These are phyloP conservation scores for Sporormia fimetaria DNA, from an alignment of 495 filamentous ascomycete genomes.

Conservation along the genomic window DNA sequence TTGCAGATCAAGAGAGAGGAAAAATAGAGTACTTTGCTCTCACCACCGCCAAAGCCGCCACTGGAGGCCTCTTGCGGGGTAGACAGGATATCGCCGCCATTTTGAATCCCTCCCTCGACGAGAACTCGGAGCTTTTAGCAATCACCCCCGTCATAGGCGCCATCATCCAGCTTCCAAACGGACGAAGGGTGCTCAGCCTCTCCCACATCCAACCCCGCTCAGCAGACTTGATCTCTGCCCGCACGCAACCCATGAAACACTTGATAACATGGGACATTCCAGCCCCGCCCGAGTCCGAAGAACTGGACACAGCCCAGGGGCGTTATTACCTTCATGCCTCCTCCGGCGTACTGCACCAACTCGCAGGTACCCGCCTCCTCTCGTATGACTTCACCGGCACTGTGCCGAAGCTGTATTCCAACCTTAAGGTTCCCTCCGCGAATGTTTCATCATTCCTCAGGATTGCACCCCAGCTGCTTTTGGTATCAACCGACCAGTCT, in stretches of 20 bases:
- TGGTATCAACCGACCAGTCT: slow-evolving; percentile 20
- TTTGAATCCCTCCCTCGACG: slow-evolving; percentile 19
- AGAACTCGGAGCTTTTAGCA: slow-evolving; percentile 13
- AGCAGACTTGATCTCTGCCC: slow-evolving; percentile 13
- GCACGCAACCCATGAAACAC: slow-evolving; percentile 15
- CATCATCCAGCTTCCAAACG: not conserved
- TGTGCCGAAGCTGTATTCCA: slow-evolving; percentile 32
- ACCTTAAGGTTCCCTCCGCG: slow-evolving; percentile 4
- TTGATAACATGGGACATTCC: slow-evolving; percentile 22
- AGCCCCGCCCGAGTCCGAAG: not conserved
- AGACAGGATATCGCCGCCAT: slow-evolving; percentile 35
- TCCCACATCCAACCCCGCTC: slow-evolving; percentile 16
- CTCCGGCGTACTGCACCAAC: slow-evolving; percentile 44
- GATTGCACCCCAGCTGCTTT: slow-evolving; percentile 24
- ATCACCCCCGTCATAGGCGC: slow-evolving; percentile 20
- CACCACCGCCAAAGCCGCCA: slow-evolving; percentile 33
- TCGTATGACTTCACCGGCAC: slow-evolving; percentile 43
- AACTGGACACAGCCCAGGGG: not conserved
- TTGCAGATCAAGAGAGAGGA: not conserved
- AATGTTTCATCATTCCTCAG: slow-evolving; percentile 36
- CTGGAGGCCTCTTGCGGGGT: slow-evolving; percentile 36
- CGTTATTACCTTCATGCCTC: slow-evolving; percentile 44
- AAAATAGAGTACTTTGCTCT: slow-evolving; percentile 37
- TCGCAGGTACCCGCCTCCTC: slow-evolving; percentile 35
- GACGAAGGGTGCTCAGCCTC: slow-evolving; percentile 13